Evolutionary conservation across 1,284 basidiomycete species (phyloP), one percentile per base, ranked within the genome.

Genomic region (Retiboletus flavoniger): DNA sequence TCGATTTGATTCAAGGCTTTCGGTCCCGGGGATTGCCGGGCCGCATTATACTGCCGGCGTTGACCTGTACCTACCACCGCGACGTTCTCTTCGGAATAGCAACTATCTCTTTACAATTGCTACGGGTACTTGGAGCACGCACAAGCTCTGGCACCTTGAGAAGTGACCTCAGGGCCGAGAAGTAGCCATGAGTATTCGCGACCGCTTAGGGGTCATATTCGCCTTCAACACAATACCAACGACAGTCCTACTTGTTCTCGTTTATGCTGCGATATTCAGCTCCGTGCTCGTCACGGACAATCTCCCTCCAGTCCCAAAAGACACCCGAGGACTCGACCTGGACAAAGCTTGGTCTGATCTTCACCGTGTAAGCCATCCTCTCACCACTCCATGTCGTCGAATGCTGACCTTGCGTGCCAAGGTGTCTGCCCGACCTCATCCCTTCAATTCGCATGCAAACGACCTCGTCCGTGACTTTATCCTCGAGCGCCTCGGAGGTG

Each of bases 401-500:
- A 26, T 13, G 38, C 31, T 51, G n/a, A 57, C 43, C 24, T 41
- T 56, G 29, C 36, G 35, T 26, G 17, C 36, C 36, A 53, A 89
- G 85, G 83, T 91, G 49, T 78, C 89, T 4, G 70, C 77, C 7
- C 75, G 78, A 31, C 89, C 89, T 0, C 89, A 88, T 64, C 83
- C 89, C 0, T 89, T 83, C 72, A 84, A 87, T 63, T 89, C 87
- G 0, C 87, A 85, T 69, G 79, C 83, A 14, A 92, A 92, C 63
- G 84, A 88, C 60, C 64, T 76, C 36, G 84, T 91, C 13, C 83
- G 79, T 48, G 61, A 69, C 0, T 84, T 83, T 63, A 71, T 92
- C 24, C 73, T 88, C 19, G 66, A 74, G 6, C 80, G 85, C 7
- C 67, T 91, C 10, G 62, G 68, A 39, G 64, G 72, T 3, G 75